phyloP scores from a whole-genome alignment of 805 yeast species.

The Yamadazyma nakazawae region DNA sequence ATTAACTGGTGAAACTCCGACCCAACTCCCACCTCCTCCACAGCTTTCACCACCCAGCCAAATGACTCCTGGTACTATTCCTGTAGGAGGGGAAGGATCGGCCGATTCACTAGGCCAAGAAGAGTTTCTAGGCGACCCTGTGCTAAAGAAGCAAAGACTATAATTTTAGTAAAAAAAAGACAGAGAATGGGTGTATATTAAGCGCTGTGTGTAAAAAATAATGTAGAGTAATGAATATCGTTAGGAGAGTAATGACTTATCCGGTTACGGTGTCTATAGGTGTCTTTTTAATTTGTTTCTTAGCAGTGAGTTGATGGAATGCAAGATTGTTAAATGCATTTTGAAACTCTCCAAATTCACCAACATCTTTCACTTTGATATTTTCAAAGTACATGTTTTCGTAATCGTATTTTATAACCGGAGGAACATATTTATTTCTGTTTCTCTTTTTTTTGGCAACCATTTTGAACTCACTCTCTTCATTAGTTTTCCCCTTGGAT shows the following conservation, averaged over 20 bases:
- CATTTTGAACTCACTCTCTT: conserved; percentile 20
- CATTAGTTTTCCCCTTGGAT: conserved; percentile 4
- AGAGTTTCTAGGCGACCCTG: conserved; percentile 12
- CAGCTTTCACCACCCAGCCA: conserved; percentile 1
- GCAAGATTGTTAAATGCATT: conserved; percentile 54
- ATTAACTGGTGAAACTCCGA: conserved; percentile 23
- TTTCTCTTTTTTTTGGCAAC: conserved; percentile 15
- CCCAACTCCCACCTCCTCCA: conserved; percentile 2
- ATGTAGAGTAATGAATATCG: background rate
- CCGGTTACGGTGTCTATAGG: too few relatives aligned
- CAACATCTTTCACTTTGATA: conserved; percentile 13
- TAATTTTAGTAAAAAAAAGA: conserved; percentile 3
- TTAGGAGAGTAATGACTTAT: background rate
- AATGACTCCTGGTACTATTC: background rate
- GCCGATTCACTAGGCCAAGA: background rate
- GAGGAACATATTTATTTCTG: conserved; percentile 26
- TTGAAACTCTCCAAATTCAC: conserved; percentile 41
- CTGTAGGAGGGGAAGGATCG: background rate
- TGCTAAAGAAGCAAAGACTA: conserved; percentile 22
- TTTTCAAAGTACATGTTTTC: conserved; percentile 29
- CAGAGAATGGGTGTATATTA: background rate
- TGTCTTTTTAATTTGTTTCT: too few relatives aligned
- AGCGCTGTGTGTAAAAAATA: background rate
- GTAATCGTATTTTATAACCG: conserved; percentile 29
- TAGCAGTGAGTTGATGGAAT: conserved; percentile 25